These are phyloP conservation scores for Ananas comosus DNA, from an alignment of 176 grass and related monocot species.

Conservation along the genomic window DNA sequence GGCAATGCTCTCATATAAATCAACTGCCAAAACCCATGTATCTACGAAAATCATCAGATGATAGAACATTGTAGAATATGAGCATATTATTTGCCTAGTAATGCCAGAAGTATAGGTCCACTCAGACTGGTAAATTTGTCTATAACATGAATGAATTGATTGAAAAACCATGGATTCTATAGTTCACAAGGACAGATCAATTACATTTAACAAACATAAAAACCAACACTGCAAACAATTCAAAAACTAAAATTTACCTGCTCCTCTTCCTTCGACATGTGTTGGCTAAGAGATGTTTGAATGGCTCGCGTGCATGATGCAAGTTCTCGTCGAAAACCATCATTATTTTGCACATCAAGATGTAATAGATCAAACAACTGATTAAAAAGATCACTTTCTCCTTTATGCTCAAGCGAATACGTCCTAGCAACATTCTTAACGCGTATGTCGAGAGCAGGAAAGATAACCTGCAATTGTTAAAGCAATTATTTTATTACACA, in stretches of 20 bases:
- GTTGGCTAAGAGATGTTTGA: constrained; percentile 57
- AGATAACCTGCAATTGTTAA: constrained; percentile 59
- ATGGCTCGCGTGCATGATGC: constrained; percentile 73
- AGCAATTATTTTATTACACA: constrained; percentile 6
- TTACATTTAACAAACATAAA: too few relatives aligned
- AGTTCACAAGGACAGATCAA: too few relatives aligned
- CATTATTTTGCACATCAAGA: constrained; percentile 37
- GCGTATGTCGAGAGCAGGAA: constrained; percentile 80
- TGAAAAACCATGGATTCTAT: too few relatives aligned
- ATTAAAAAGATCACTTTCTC: constrained; percentile 60
- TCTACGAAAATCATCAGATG: too few relatives aligned
- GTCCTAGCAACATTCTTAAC: constrained; percentile 88
- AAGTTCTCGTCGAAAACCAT: constrained; percentile 48
- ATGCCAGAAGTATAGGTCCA: too few relatives aligned
- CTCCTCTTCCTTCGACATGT: constrained; percentile 96
- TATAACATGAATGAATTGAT: too few relatives aligned
- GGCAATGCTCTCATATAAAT: too few relatives aligned
- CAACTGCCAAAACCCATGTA: too few relatives aligned
- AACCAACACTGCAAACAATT: too few relatives aligned
- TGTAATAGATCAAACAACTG: constrained; percentile 47
- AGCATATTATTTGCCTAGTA: too few relatives aligned
- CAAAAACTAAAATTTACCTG: constrained; percentile 39
- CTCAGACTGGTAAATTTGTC: too few relatives aligned
- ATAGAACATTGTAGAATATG: too few relatives aligned
- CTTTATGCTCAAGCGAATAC: constrained; percentile 80